Conservation (phyloP, 495 filamentous ascomycete genomes). For the Neurospora hispaniola region DNA sequence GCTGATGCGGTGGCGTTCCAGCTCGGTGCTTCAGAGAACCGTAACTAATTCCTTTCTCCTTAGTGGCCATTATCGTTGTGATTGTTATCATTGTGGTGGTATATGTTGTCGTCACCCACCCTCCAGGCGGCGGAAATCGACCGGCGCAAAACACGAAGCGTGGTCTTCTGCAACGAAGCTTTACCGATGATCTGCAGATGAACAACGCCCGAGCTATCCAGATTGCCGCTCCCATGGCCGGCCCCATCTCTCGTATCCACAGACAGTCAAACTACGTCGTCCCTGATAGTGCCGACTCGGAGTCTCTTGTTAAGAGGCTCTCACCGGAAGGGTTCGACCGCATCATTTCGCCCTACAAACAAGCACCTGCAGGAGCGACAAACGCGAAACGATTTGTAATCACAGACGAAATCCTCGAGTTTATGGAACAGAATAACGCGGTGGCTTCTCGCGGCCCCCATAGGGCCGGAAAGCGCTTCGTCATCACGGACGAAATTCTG, state of each 20-base stretch:
- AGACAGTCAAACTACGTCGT: slow-evolving; percentile 14
- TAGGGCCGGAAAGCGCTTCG: background rate
- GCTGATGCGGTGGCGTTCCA: background rate
- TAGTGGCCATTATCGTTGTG: slow-evolving; percentile 40
- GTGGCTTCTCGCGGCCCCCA: background rate
- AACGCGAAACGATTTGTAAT: background rate
- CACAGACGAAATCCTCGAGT: background rate
- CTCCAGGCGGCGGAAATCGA: slow-evolving; percentile 6
- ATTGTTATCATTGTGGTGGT: slow-evolving; percentile 40
- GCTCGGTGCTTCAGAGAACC: background rate
- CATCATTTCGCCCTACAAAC: background rate
- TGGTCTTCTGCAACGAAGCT: slow-evolving; percentile 14
- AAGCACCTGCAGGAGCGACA: background rate
- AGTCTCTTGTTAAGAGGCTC: background rate
- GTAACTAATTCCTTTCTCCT: background rate
- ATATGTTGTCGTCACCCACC: slow-evolving; percentile 29
- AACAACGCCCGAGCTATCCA: slow-evolving; percentile 19
- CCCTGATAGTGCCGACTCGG: slow-evolving; percentile 6
- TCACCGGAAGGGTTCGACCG: background rate
- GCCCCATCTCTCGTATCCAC: slow-evolving; percentile 10
- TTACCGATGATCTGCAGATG: slow-evolving; percentile 20
- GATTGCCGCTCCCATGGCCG: slow-evolving; percentile 12
- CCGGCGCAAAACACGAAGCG: slow-evolving; percentile 12
- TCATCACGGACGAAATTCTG: background rate
- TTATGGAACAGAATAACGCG: background rate